Percentiles rank a stretch among this genome's conserved stretches.
These are phyloP conservation scores for Ogataea saltuana DNA, from an alignment of 805 yeast species.

Conservation along the genomic window DNA sequence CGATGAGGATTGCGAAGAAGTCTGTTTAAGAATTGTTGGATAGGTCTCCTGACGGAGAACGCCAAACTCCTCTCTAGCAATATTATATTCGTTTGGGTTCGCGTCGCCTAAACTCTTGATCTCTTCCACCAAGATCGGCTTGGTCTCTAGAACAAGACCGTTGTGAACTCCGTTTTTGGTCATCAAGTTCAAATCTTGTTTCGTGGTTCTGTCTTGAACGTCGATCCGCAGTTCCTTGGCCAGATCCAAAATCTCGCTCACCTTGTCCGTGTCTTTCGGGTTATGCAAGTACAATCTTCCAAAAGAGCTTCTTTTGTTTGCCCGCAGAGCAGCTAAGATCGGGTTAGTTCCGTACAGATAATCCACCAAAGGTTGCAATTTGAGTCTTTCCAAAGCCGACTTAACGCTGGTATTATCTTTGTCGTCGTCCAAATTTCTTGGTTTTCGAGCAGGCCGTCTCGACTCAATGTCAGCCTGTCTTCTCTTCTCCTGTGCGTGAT, in stretches of 20 bases:
- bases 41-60: constrained; percentile 10
- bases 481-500: constrained; percentile 53
- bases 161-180: constrained; percentile 76
- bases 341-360: constrained; percentile 76
- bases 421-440: constrained; percentile 10
- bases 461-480: constrained; percentile 25
- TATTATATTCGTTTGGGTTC: constrained; percentile 19
- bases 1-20: no score
- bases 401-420: constrained; percentile 8
- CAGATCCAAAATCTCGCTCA: constrained; percentile 43
- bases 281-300: constrained; percentile 51
- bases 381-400: constrained; percentile 18
- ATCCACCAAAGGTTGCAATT: constrained; percentile 54
- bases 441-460: constrained; percentile 4
- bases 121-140: constrained; percentile 44
- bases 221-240: constrained; percentile 47
- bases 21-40: constrained; percentile 2
- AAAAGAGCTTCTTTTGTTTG: constrained; percentile 53
- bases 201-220: constrained; percentile 34
- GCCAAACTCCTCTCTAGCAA: constrained; percentile 30
- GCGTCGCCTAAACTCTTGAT: constrained; percentile 25
- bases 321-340: constrained; percentile 66
- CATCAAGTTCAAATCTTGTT: constrained; percentile 58
- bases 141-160: constrained; percentile 72
- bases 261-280: constrained; percentile 33